Evolutionary conservation across 495 filamentous ascomycete species (phyloP), one percentile per base, ranked within the genome.

Genomic region (Aspergillus hancockii): DNA sequence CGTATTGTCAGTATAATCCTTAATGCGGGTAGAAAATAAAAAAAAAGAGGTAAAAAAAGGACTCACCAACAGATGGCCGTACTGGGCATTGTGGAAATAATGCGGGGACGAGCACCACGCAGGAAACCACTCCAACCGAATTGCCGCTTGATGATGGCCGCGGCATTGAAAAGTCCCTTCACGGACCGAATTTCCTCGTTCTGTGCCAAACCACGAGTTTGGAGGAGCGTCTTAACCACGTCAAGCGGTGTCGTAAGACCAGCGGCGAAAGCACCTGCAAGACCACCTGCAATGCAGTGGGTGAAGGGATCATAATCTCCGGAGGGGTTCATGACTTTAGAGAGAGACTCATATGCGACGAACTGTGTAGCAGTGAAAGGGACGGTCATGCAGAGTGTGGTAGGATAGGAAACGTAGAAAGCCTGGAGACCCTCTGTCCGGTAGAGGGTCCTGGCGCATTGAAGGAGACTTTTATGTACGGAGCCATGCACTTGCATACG

Each of bases 391-490:
- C 90, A 93, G 21, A 99, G 81, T 10, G 94, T 98, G 22, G 95
- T 99, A 9, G 94, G 94, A 73, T 99, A 99, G 46, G 94, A 99
- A 66, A 98, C 85, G 80, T 98, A 99, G 80, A 99, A 99, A 41
- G 94, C 94, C 21, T 84, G 81, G 50, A 98, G 71, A 32, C 94
- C 94, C 74, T 99, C 94, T 53, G 85, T 88, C 61, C 80, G 84
- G 78, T 96, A 97, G 52, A 98, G 87, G 51, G 89, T 84, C 67
- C 79, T 83, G 32, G 92, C 92, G 80, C 94, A 99, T 69, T 97
- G 88, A 40, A 77, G 65, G 70, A 97, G 85, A 9, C 86, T 90
- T 66, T 85, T 88, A 75, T 97, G 95, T 43, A 87, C 82, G n/a
- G 95, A 98, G 60, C 93, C 88, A 63, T 97, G 91, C 55, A 99